A percentile compares a stretch with the other conserved stretches of the same genome.
Conservation (phyloP, 163 green algal genomes). For the Coccomyxa subellipsoidea region DNA sequence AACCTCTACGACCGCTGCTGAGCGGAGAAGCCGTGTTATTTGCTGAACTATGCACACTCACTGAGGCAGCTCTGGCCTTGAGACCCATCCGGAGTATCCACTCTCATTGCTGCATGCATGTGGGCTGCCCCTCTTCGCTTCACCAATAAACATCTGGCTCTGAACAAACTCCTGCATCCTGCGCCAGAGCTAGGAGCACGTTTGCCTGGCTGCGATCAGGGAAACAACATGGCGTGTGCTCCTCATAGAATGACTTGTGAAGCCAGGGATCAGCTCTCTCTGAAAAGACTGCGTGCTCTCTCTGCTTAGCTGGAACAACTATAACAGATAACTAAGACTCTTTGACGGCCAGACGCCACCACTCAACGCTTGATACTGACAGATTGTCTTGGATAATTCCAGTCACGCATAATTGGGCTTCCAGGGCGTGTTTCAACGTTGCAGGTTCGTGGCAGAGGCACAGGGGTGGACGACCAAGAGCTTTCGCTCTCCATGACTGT, state of each 20-base stretch:
- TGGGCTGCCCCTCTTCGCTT: not conserved
- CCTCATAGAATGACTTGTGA: not conserved
- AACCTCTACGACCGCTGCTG: not conserved
- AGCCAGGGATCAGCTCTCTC: not conserved
- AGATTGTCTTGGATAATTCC: not conserved
- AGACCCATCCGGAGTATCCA: not conserved
- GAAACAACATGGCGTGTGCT: not conserved
- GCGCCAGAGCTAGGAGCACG: not conserved
- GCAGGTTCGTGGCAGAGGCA: not conserved
- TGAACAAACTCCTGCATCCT: not conserved
- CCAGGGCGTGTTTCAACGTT: not conserved
- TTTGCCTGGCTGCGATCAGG: not conserved
- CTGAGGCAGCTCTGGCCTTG: not conserved
- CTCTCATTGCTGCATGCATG: not conserved
- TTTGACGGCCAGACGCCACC: not conserved
- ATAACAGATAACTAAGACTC: not conserved
- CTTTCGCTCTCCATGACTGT: not conserved
- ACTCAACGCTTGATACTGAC: not conserved
- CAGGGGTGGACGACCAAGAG: not conserved
- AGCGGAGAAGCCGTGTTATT: not conserved
- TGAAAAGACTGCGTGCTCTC: not conserved
- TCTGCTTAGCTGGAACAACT: not conserved
- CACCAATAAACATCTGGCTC: not conserved
- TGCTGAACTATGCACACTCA: not conserved
- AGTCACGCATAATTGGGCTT: not conserved